Conservation (phyloP, 2,329 filamentous ascomycete genomes). For the Aspergillus bombycis region DNA sequence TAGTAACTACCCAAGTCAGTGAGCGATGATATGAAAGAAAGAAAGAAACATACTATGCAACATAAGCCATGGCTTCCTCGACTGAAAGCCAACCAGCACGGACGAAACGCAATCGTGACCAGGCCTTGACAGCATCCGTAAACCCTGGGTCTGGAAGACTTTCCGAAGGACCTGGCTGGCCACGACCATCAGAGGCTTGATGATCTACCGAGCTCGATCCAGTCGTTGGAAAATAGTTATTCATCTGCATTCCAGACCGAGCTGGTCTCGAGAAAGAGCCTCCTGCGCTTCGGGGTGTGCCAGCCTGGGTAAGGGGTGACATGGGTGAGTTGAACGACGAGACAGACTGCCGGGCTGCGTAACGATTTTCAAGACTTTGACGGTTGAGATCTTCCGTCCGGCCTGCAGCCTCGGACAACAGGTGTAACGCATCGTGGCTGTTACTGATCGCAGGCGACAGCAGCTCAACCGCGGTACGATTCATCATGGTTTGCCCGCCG, state of each 20-base stretch:
- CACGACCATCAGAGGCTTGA: conserved; percentile 31
- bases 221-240: conserved; percentile 53
- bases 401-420: conserved; percentile 81
- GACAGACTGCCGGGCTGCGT: conserved; percentile 41
- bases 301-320: conserved; percentile 39
- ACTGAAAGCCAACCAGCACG: conserved; percentile 95
- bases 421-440: conserved; percentile 87
- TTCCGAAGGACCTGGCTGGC: conserved; percentile 30
- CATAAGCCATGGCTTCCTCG: conserved; percentile 88
- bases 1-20: conserved; percentile 68
- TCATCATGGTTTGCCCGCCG: conserved; percentile 61
- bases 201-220: conserved; percentile 29
- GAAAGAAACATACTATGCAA: conserved; percentile 72
- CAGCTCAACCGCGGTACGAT: conserved; percentile 62
- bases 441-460: conserved; percentile 76
- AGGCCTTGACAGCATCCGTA: conserved; percentile 76
- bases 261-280: conserved; percentile 40
- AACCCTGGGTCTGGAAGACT: conserved; percentile 41
- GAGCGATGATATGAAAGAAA: conserved; percentile 15
- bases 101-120: conserved; percentile 92
- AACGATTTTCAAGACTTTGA: conserved; percentile 52
- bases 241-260: conserved; percentile 51
- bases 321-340: conserved; percentile 44
- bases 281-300: conserved; percentile 38
- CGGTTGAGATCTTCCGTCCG: conserved; percentile 54